These are phyloP conservation scores for Globisporangium viniferum DNA, from an alignment of 352 stramenopile genomes.

Conservation along the genomic window DNA sequence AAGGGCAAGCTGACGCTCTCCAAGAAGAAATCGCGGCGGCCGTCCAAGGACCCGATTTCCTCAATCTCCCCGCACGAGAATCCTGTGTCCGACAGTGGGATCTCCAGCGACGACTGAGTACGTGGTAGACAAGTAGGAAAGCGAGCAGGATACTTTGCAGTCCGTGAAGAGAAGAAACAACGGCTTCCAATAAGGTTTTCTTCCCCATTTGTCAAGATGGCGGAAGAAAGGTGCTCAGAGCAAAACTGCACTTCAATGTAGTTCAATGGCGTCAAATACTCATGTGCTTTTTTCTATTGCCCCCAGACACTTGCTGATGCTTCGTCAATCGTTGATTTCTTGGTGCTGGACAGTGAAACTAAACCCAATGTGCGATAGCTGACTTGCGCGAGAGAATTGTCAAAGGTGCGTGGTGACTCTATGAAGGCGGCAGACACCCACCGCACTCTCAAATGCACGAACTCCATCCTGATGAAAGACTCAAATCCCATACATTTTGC, in stretches of 20 bases:
- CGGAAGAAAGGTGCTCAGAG: neutral
- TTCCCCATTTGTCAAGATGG: too few species aligned
- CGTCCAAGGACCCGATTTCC: constrained; percentile 13
- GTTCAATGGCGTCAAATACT: neutral
- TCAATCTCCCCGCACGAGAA: constrained; percentile 19
- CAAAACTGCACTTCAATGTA: neutral
- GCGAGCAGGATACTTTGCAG: neutral
- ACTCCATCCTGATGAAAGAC: too few species aligned
- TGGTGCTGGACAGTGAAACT: too few species aligned
- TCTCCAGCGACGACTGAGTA: constrained; percentile 9
- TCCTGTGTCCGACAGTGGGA: constrained; percentile 14
- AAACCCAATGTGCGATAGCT: too few species aligned
- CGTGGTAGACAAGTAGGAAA: neutral
- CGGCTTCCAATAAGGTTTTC: too few species aligned
- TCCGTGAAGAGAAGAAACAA: too few species aligned
- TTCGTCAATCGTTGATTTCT: too few species aligned
- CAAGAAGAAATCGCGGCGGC: constrained; percentile 9
- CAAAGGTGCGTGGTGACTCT: too few species aligned
- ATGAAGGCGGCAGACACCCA: too few species aligned
- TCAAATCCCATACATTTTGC: neutral
- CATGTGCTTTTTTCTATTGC: neutral
- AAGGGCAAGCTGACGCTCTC: constrained; percentile 13
- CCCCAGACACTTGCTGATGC: too few species aligned
- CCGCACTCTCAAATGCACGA: too few species aligned
- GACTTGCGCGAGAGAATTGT: too few species aligned